Percentiles rank a stretch among this genome's conserved stretches.
Evolutionary conservation across 2,329 filamentous ascomycete species (phyloP).

Genomic region (Fusarium sp.): DNA sequence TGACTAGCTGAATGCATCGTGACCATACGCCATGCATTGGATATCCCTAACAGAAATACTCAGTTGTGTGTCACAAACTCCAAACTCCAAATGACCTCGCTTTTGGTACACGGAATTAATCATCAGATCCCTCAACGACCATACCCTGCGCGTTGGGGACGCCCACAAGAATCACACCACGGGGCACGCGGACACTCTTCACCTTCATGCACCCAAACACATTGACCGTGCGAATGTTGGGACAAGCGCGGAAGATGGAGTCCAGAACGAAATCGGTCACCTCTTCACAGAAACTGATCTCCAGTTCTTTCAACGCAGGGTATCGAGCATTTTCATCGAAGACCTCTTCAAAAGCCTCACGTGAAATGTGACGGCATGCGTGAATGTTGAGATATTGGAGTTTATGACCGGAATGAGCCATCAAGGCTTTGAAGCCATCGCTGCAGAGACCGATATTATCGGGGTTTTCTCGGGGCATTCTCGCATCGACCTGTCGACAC

Average conservation of each 20-base stretch:
- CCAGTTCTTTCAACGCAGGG: constrained; percentile 74
- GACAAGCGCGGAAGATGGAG: constrained; percentile 72
- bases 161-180: constrained; percentile 66
- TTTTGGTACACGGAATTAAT: constrained; percentile 17
- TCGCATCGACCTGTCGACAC: constrained; percentile 80
- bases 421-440: constrained; percentile 80
- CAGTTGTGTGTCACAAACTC: constrained; percentile 1
- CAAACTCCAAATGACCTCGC: constrained; percentile 10
- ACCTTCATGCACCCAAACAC: constrained; percentile 75
- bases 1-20: constrained; percentile 8
- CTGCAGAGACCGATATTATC: constrained; percentile 78
- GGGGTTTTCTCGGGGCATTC: constrained; percentile 72
- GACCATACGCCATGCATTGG: constrained; percentile 13
- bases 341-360: constrained; percentile 76
- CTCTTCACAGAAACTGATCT: constrained; percentile 79
- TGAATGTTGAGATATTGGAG: constrained; percentile 80
- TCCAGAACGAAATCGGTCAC: constrained; percentile 74
- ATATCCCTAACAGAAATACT: background rate
- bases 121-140: constrained; percentile 62
- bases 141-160: constrained; percentile 69
- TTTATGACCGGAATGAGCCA: constrained; percentile 79
- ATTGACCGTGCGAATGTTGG: constrained; percentile 67
- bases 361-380: constrained; percentile 83
- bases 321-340: constrained; percentile 74
- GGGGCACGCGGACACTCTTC: constrained; percentile 63